phyloP scores from a whole-genome alignment of 331 rosid species.

The Stylosanthes scabra region DNA sequence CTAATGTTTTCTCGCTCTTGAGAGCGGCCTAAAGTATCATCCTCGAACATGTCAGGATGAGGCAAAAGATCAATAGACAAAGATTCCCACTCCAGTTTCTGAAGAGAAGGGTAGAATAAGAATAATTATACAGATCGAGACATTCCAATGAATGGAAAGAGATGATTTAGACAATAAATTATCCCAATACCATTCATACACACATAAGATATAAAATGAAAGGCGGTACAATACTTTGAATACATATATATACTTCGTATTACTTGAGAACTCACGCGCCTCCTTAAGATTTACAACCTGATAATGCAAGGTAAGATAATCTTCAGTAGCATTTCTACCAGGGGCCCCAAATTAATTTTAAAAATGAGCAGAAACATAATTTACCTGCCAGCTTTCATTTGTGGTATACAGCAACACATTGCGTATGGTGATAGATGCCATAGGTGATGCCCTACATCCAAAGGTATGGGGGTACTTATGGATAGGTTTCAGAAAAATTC shows the following conservation, averaged over 20 bases:
- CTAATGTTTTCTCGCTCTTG: slow-evolving; percentile 67
- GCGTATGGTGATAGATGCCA: slow-evolving; percentile 89
- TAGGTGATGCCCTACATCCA: slow-evolving; percentile 81
- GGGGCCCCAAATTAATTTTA: slow-evolving; percentile 11
- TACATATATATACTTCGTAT: slow-evolving; percentile 82
- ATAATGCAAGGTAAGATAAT: slow-evolving; percentile 24
- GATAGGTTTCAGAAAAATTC: slow-evolving; percentile 20
- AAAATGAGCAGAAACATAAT: slow-evolving; percentile 30
- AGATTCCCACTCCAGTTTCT: slow-evolving; percentile 99
- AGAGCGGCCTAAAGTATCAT: slow-evolving; percentile 69
- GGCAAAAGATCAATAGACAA: slow-evolving; percentile 98
- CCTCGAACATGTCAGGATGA: slow-evolving; percentile 98
- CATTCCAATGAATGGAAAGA: slow-evolving; percentile 22
- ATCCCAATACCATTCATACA: slow-evolving; percentile 16
- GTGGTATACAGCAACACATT: slow-evolving; percentile 87
- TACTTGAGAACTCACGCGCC: slow-evolving; percentile 83
- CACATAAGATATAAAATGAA: slow-evolving; percentile 27
- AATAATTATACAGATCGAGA: no score
- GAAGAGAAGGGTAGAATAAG: slow-evolving; percentile 41
- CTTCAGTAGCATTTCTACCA: slow-evolving; percentile 33
- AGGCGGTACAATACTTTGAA: slow-evolving; percentile 77
- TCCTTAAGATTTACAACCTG: slow-evolving; percentile 99
- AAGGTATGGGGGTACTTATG: slow-evolving; percentile 6
- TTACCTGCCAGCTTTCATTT: slow-evolving; percentile 95
- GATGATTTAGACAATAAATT: not conserved